Percentiles rank a stretch among this genome's conserved stretches.
Evolutionary conservation across 2,329 filamentous ascomycete genomes (phyloP).

Genomic region (Microcyclospora tardicrescens): DNA sequence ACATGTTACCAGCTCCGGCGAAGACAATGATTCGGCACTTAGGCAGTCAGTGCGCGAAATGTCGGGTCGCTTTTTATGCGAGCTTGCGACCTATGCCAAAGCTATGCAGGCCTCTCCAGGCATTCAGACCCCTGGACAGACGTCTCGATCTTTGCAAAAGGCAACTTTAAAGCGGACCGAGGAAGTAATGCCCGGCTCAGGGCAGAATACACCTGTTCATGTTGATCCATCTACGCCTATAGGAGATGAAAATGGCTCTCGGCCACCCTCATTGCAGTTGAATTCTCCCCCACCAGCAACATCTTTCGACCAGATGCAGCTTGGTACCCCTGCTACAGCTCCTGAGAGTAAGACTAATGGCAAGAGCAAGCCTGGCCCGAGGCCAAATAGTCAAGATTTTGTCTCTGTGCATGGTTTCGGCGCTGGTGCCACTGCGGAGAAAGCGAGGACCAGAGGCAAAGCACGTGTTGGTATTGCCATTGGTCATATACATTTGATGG

Average conservation of each 20-base stretch:
- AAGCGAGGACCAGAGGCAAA: slow-evolving; percentile 65
- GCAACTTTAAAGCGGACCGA: slow-evolving; percentile 12
- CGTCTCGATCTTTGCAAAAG: slow-evolving; percentile 30
- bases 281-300: slow-evolving; percentile 32
- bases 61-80: slow-evolving; percentile 32
- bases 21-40: slow-evolving; percentile 18
- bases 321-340: slow-evolving; percentile 28
- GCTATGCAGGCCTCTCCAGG: slow-evolving; percentile 43
- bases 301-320: slow-evolving; percentile 41
- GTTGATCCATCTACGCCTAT: slow-evolving; percentile 13
- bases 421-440: slow-evolving; percentile 38
- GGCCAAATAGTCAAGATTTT: slow-evolving; percentile 39
- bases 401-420: slow-evolving; percentile 54
- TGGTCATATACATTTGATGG: slow-evolving; percentile 75
- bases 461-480: slow-evolving; percentile 67
- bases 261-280: slow-evolving; percentile 9
- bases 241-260: slow-evolving; percentile 12
- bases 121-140: slow-evolving; percentile 59
- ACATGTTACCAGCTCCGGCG: slow-evolving; percentile 7
- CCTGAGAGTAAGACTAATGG: slow-evolving; percentile 22
- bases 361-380: slow-evolving; percentile 9
- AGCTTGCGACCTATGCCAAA: slow-evolving; percentile 35
- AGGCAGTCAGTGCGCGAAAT: slow-evolving; percentile 34
- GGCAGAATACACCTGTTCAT: slow-evolving; percentile 11
- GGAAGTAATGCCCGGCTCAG: slow-evolving; percentile 12